Evolutionary conservation across 495 filamentous ascomycete genomes (phyloP), one percentile per base, ranked within the genome.

Genomic region (Physcia stellaris): DNA sequence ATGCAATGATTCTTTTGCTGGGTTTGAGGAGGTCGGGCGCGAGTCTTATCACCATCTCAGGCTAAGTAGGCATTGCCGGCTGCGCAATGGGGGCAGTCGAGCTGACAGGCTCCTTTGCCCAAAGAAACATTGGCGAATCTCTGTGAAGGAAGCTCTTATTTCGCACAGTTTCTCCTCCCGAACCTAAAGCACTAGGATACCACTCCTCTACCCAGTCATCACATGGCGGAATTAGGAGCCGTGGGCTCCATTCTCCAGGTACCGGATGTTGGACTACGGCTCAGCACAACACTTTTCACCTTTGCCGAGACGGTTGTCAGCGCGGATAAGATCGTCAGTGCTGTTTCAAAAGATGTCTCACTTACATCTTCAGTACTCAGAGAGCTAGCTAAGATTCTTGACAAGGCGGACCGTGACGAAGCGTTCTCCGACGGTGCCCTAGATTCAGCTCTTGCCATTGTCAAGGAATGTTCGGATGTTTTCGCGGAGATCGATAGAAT

Each of bases 221-320:
- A n/a, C n/a, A 46, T 49, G 33, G 49, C 49, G 15, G 47, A 42
- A 19, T 0, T 56, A 6, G 57, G 52, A 11, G 30, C 59, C n/a
- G 48, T 53, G 2, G 55, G 53, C 22, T 57, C 55, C 9, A 50
- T 62, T 17, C 34, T 61, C 12, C 57, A 63, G 38, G 40, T 63
- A 15, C 53, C 54, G 13, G 55, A 62, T 16, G 31, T 60, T 2
- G 58, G 58, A 11, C 40, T 45, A 13, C 49, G 48, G 28, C 37
- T 65, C 29, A 57, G 54, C n/a, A 24, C 59, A 24, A 50, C 51
- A 26, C 44, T 63, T 4, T 60, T 44, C 33, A 50, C 45, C 3
- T 55, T 61, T 48, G 54, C 50, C 35, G 48, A 53, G 11, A 51
- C 43, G 11, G 40, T 56, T 13, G 45, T 51, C 34, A 40, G 40